phyloP scores from a whole-genome alignment of 495 filamentous ascomycete genomes.

The Xylona heveae region DNA sequence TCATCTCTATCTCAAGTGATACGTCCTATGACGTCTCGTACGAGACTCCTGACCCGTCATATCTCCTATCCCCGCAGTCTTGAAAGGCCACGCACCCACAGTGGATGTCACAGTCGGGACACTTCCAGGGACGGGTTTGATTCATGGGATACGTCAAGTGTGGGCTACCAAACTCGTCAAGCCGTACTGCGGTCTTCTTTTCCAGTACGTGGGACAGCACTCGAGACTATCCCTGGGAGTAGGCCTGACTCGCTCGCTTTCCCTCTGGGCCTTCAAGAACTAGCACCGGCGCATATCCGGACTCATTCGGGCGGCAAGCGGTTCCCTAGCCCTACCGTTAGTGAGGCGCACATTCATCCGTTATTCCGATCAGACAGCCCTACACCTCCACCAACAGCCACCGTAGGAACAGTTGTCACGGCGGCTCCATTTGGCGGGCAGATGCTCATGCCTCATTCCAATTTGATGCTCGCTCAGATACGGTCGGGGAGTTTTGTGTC shows the following conservation, averaged over 20 bases:
- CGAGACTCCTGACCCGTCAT: neutral
- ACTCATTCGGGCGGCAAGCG: slow-evolving; percentile 2
- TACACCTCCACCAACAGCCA: slow-evolving; percentile 41
- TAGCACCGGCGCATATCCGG: slow-evolving; percentile 4
- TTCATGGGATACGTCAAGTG: slow-evolving; percentile 43
- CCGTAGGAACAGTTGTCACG: slow-evolving; percentile 45
- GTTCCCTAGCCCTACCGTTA: slow-evolving; percentile 15
- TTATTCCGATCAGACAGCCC: slow-evolving; percentile 62
- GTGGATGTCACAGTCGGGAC: too few relatives aligned
- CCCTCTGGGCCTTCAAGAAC: slow-evolving; percentile 6
- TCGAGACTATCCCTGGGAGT: slow-evolving; percentile 37
- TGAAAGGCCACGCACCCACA: slow-evolving; percentile 3
- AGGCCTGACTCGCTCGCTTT: slow-evolving; percentile 21
- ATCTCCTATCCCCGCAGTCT: neutral
- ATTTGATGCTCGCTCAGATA: slow-evolving; percentile 38
- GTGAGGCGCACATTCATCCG: slow-evolving; percentile 65
- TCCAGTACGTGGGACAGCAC: slow-evolving; percentile 20
- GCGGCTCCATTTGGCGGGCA: slow-evolving; percentile 51
- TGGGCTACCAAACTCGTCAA: slow-evolving; percentile 34
- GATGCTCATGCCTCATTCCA: slow-evolving; percentile 29
- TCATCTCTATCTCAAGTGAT: slow-evolving; percentile 1
- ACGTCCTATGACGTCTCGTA: slow-evolving; percentile 2
- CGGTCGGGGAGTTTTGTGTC: slow-evolving; percentile 40
- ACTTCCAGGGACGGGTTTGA: slow-evolving; percentile 49
- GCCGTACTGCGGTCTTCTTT: slow-evolving; percentile 26